Conservation (phyloP, 768 basidiomycete genomes). For the Astraeus odoratus region DNA sequence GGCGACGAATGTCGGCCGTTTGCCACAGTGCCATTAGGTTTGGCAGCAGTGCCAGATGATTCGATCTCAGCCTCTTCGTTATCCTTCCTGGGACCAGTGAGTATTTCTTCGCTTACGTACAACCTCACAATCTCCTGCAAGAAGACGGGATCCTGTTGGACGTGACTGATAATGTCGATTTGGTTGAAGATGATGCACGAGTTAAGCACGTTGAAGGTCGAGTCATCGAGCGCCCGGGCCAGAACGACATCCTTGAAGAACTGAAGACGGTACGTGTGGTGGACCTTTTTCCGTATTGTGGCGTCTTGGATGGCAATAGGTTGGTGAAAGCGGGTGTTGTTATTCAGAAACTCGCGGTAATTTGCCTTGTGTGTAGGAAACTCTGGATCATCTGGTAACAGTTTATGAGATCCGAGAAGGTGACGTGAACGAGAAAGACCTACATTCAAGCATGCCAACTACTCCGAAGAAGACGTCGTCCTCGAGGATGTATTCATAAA, state of each 20-base stretch:
- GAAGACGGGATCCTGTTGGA: constrained; percentile 73
- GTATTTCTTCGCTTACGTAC: constrained; percentile 67
- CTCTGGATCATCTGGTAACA: constrained; percentile 81
- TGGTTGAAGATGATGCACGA: constrained; percentile 99
- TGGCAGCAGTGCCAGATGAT: constrained; percentile 29
- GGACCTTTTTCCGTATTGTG: constrained; percentile 77
- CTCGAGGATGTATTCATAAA: constrained; percentile 92
- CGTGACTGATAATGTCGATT: constrained; percentile 91
- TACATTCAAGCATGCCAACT: constrained; percentile 96
- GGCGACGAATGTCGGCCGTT: constrained; percentile 23
- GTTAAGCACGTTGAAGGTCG: constrained; percentile 94
- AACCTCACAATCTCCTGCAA: constrained; percentile 70
- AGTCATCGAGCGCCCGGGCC: constrained; percentile 89
- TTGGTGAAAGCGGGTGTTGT: constrained; percentile 81
- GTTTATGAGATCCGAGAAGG: constrained; percentile 10
- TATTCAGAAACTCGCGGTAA: constrained; percentile 87
- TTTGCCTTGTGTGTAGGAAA: constrained; percentile 96
- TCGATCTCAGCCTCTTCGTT: constrained; percentile 24
- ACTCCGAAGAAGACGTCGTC: constrained; percentile 91
- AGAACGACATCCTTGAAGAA: constrained; percentile 99
- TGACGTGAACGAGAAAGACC: constrained; percentile 24
- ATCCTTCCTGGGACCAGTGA: constrained; percentile 33
- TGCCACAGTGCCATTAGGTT: constrained; percentile 33
- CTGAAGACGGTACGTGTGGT: constrained; percentile 94
- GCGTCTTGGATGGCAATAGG: constrained; percentile 79